These are phyloP conservation scores for Eutrema yunnanense DNA, from an alignment of 345 rosid genomes.

Conservation along the genomic window DNA sequence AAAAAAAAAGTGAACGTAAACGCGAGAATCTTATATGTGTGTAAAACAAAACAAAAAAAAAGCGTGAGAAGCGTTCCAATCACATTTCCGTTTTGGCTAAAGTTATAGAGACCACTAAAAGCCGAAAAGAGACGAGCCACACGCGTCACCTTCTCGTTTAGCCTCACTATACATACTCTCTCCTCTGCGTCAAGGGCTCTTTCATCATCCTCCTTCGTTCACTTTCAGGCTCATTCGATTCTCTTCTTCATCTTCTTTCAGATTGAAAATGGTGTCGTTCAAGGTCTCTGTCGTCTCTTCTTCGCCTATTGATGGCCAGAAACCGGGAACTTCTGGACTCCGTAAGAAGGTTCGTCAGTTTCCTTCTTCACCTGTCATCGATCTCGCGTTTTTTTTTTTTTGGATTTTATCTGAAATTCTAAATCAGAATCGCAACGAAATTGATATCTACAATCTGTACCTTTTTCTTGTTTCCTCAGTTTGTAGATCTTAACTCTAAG, in stretches of 20 bases:
- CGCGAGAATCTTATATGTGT: neutral
- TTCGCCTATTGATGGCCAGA: slow-evolving; percentile 76
- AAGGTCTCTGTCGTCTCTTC: slow-evolving; percentile 51
- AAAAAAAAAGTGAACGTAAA: too few species aligned
- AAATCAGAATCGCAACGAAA: neutral
- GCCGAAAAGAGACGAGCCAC: slow-evolving; percentile 6
- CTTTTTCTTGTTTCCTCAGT: neutral
- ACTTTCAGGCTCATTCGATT: neutral
- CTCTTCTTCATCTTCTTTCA: neutral
- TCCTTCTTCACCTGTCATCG: neutral
- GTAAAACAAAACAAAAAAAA: neutral
- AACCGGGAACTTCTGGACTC: slow-evolving; percentile 95
- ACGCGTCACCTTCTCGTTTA: slow-evolving; percentile 18
- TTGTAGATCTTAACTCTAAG: neutral
- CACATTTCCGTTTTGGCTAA: neutral
- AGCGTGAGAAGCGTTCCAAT: neutral
- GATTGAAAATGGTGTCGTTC: slow-evolving; percentile 49
- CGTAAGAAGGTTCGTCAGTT: slow-evolving; percentile 72
- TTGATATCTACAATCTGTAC: neutral
- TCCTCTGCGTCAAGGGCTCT: neutral
- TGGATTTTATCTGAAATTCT: neutral
- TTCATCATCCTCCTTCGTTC: neutral
- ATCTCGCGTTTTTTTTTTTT: neutral
- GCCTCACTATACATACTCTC: neutral
- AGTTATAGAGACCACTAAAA: neutral